Evolutionary conservation across 2,329 filamentous ascomycete genomes (phyloP).

Genomic region (Nemania bipapillata): DNA sequence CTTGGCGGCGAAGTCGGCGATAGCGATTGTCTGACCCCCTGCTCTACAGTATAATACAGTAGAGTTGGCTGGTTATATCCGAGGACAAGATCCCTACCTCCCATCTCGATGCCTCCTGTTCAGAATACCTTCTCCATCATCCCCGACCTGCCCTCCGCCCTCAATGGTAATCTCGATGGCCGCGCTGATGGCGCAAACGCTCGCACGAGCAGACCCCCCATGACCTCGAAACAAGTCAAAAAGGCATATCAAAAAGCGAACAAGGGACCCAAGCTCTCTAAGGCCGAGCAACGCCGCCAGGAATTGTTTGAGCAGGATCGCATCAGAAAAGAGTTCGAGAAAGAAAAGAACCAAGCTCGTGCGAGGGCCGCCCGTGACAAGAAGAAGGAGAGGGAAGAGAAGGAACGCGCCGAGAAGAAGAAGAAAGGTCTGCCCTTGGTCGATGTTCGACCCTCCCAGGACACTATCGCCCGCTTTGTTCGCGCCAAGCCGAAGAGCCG

Average conservation of each 20-base stretch:
- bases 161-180: constrained; percentile 40
- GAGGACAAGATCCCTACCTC: not conserved
- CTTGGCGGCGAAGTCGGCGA: constrained; percentile 22
- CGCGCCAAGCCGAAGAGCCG: constrained; percentile 38
- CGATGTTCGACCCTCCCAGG: constrained; percentile 67
- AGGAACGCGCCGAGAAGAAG: constrained; percentile 62
- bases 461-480: constrained; percentile 66
- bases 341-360: constrained; percentile 60
- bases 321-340: constrained; percentile 64
- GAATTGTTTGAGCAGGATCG: constrained; percentile 63
- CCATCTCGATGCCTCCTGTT: constrained; percentile 47
- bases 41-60: not conserved
- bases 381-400: constrained; percentile 65
- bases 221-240: constrained; percentile 63
- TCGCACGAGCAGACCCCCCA: constrained; percentile 52
- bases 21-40: constrained; percentile 9
- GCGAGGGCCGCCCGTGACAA: constrained; percentile 64
- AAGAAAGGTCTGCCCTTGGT: constrained; percentile 65
- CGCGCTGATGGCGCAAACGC: constrained; percentile 14
- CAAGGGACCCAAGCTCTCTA: constrained; percentile 56
- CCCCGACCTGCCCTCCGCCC: constrained; percentile 49
- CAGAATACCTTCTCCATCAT: constrained; percentile 54
- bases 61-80: not conserved
- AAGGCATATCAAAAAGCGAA: constrained; percentile 59
- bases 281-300: constrained; percentile 56